phyloP scores from a whole-genome alignment of 1,139 yeast species.

The Debaryomycetaceae sp. region DNA sequence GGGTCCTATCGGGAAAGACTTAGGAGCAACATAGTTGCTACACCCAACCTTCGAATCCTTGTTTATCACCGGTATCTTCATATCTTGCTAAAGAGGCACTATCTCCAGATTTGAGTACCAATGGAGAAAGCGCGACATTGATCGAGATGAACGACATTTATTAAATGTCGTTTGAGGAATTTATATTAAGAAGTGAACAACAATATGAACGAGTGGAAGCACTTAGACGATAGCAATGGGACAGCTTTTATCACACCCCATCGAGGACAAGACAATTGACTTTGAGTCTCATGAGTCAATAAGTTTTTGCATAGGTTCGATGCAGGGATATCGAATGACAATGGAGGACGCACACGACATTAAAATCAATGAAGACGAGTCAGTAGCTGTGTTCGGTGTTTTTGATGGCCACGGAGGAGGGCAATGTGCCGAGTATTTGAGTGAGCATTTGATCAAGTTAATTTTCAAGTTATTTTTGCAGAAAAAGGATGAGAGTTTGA shows the following conservation, averaged over 20 bases:
- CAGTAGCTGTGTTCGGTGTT: conserved; percentile 62
- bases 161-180: not conserved
- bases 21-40: conserved; percentile 31
- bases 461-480: conserved; percentile 28
- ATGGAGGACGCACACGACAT: conserved; percentile 77
- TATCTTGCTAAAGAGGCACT: conserved; percentile 5
- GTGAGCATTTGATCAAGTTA: conserved; percentile 37
- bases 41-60: conserved; percentile 30
- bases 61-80: conserved; percentile 31
- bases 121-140: not conserved
- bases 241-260: conserved; percentile 70
- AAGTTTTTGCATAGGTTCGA: conserved; percentile 64
- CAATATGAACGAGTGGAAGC: not conserved
- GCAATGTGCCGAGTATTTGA: conserved; percentile 53
- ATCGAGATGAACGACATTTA: not conserved
- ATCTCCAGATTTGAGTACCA: not conserved
- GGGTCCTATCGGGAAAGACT: conserved; percentile 42
- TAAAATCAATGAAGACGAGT: conserved; percentile 37
- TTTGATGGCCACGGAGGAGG: conserved; percentile 84
- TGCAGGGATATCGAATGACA: conserved; percentile 74
- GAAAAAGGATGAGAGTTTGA: conserved; percentile 4
- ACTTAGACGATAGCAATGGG: conserved; percentile 47
- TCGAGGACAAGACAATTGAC: conserved; percentile 62
- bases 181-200: not conserved
- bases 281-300: conserved; percentile 40